Evolutionary conservation across 148 eudicot species (phyloP).

Genomic region (Amaranthus cruentus): DNA sequence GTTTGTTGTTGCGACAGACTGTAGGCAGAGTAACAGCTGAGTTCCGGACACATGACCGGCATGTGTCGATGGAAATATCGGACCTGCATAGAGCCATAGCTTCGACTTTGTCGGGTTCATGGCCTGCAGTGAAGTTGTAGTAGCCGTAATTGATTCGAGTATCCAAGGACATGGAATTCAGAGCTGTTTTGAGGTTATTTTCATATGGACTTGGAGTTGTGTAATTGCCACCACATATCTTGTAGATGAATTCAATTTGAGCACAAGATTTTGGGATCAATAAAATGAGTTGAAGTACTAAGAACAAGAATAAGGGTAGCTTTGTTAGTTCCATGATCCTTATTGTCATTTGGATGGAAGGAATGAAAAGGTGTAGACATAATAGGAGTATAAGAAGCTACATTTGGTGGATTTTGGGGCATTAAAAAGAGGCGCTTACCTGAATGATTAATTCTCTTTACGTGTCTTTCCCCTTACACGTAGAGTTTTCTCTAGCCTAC

Average conservation of each 20-base stretch:
- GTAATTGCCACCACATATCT: constrained; percentile 4
- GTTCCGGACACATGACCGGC: constrained; percentile 18
- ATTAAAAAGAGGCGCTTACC: too few relatives aligned
- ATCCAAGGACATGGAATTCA: constrained; percentile 15
- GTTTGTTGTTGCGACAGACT: constrained; percentile 22
- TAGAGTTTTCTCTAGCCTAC: not conserved
- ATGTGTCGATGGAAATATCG: constrained; percentile 5
- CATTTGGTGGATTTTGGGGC: not conserved
- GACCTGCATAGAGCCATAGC: constrained; percentile 31
- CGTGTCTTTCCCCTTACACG: too few relatives aligned
- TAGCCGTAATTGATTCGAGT: constrained; percentile 35
- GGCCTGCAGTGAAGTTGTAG: constrained; percentile 34
- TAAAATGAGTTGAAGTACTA: not conserved
- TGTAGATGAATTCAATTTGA: constrained; percentile 12
- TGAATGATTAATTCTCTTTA: too few relatives aligned
- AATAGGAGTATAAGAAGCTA: not conserved
- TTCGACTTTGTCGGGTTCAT: constrained; percentile 22
- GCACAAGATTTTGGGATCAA: constrained; percentile 7
- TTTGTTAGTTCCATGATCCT: not conserved
- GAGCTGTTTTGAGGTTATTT: constrained; percentile 22
- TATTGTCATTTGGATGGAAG: not conserved
- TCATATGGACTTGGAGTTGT: constrained; percentile 27
- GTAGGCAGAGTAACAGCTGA: not conserved
- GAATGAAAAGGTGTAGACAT: not conserved
- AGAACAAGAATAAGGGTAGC: not conserved